Evolutionary conservation across 1,139 yeast species (phyloP), one percentile per base, ranked within the genome.

Genomic region (Debaryomycetaceae sp.): DNA sequence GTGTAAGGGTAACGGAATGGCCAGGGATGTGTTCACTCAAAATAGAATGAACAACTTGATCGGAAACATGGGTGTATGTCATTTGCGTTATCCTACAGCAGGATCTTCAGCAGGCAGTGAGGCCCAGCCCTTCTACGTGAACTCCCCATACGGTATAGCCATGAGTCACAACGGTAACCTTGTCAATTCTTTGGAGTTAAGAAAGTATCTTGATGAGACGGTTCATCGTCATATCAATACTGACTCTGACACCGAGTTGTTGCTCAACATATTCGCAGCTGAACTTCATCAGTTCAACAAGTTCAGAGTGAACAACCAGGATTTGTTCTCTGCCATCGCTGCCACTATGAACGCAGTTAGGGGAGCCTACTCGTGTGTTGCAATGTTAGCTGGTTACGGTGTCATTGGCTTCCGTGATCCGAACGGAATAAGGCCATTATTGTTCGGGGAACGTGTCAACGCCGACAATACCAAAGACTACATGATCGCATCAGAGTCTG

Each of bases 1-100:
- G 69, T 93, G 98, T 68, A 93, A 93, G 69, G 99, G 99, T 55
- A 93, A 90, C 65, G 99, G 99, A 52, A 89, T 95, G 97, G 98
- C 96, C 46, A 80, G 96, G 58, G 99, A 93, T 60, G 98, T 93
- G 34, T 93, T 93, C 79, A 90, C 96, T 41, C 87, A 84, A 61
- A 71, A 74, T 42, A 78, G 97, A 60, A 81, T 93, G 81, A 62
- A 71, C 44, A 88, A 88, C 41, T 75, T 95, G 45, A 83, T 85
- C 42, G 99, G 99, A 31, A 87, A 86, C 62, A 88, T 91, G 95
- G 99, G 99, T 48, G 80, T 93, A 52, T 91, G 93, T 35, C 99
- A 93, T 64, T 74, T 93, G 60, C 80, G 99, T 58, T 93, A 93
- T 61, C 99, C 99, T 41, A 93, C 99, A 34, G 98, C 99, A 35